Percentiles rank a stretch among this genome's conserved stretches.
These are phyloP conservation scores for Colletotrichum trifolii DNA, from an alignment of 2,329 filamentous ascomycete species.

Conservation along the genomic window DNA sequence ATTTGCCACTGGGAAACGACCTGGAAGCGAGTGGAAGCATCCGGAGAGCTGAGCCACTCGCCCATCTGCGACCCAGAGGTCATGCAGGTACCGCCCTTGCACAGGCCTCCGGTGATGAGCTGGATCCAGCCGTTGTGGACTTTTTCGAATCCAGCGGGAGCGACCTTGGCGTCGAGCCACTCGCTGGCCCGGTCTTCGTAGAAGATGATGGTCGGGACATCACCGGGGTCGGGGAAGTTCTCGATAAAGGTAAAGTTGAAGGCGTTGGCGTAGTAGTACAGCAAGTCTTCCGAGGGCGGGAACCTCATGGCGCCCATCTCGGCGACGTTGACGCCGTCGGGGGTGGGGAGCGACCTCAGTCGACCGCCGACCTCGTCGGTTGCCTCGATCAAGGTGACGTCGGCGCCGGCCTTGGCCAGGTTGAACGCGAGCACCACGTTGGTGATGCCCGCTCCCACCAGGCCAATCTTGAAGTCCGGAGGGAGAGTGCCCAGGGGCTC, in stretches of 20 bases:
- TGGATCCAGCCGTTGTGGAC: conserved; percentile 13
- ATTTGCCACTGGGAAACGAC: conserved; percentile 15
- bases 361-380: conserved; percentile 8
- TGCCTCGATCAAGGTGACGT: conserved; percentile 17
- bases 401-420: neutral
- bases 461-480: neutral
- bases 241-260: conserved; percentile 15
- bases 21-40: neutral
- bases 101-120: conserved; percentile 4
- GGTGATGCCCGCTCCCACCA: no score
- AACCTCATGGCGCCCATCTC: conserved; percentile 26
- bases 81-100: neutral
- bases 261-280: conserved; percentile 21
- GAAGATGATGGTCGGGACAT: conserved; percentile 8
- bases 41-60: neutral
- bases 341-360: conserved; percentile 3
- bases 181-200: conserved; percentile 1
- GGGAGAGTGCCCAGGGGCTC: neutral
- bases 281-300: conserved; percentile 15
- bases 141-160: conserved; percentile 5
- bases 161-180: conserved; percentile 8
- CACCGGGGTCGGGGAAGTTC: conserved; percentile 19
- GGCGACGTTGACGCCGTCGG: conserved; percentile 17
- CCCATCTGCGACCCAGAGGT: neutral
- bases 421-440: no score